Evolutionary conservation across 2,329 filamentous ascomycete genomes (phyloP).

Genomic region (Ophiostoma ips): DNA sequence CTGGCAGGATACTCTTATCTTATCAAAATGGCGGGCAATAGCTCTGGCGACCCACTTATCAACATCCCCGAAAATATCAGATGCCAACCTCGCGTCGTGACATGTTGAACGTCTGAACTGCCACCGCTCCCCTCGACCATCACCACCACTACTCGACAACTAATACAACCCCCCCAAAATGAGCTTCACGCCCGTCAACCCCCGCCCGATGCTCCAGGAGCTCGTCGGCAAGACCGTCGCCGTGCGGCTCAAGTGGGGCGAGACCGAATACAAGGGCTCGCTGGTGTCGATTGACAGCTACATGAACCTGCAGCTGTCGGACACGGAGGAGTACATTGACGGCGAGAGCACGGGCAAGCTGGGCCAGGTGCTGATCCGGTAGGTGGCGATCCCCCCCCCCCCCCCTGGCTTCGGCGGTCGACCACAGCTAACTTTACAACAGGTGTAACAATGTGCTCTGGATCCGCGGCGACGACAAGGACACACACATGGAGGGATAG

Average conservation of each 20-base stretch:
- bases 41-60: too few relatives aligned
- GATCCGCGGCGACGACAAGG: slow-evolving; percentile 51
- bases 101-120: too few relatives aligned
- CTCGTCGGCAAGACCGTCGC: slow-evolving; percentile 84
- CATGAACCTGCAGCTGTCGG: slow-evolving; percentile 93
- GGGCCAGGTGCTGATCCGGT: slow-evolving; percentile 88
- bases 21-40: too few relatives aligned
- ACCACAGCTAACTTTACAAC: neutral
- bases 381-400: too few relatives aligned
- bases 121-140: neutral
- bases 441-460: slow-evolving; percentile 80
- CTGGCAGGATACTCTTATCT: too few relatives aligned
- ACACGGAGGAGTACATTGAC: slow-evolving; percentile 84
- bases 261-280: slow-evolving; percentile 91
- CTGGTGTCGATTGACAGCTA: slow-evolving; percentile 87
- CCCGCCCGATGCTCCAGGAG: slow-evolving; percentile 87
- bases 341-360: slow-evolving; percentile 72
- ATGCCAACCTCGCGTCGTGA: slow-evolving; percentile 7
- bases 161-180: slow-evolving; percentile 8
- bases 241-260: slow-evolving; percentile 93
- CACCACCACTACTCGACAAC: neutral
- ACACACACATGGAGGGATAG: slow-evolving; percentile 43
- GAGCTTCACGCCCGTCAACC: slow-evolving; percentile 80
- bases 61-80: too few relatives aligned
- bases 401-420: too few relatives aligned